Evolutionary conservation across 768 basidiomycete genomes (phyloP).

Genomic region (Rhodotorula diobovata): DNA sequence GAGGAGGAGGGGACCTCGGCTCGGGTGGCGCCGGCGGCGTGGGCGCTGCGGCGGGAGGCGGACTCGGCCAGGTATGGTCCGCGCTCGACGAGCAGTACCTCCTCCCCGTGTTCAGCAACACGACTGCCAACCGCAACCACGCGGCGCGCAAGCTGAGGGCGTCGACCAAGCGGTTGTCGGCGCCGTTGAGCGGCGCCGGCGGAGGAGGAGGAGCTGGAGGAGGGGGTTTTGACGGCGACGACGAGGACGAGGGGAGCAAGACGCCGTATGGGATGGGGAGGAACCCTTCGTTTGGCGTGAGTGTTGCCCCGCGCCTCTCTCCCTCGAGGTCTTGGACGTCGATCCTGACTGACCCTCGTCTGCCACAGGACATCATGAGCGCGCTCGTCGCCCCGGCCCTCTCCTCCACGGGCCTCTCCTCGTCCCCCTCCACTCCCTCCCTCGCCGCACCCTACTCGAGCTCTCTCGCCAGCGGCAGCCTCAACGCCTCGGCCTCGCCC

Average conservation of each 20-base stretch:
- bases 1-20: too few species aligned
- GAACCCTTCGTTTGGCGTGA: background rate
- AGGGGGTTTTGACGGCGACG: background rate
- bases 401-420: background rate
- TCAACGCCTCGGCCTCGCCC: too few species aligned
- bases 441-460: background rate
- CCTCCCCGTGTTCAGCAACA: constrained; percentile 51
- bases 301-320: background rate
- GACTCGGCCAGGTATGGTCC: constrained; percentile 92
- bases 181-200: background rate
- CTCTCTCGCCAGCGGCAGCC: too few species aligned
- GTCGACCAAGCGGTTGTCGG: background rate
- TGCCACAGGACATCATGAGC: constrained; percentile 26
- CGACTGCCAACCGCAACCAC: background rate
- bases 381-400: constrained; percentile 19
- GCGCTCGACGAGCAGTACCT: constrained; percentile 89
- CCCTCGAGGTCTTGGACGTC: background rate
- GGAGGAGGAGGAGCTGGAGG: too few species aligned
- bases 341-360: background rate
- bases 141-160: background rate
- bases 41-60: constrained; percentile 46
- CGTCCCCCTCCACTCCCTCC: background rate
- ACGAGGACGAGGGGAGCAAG: background rate
- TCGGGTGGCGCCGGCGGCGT: background rate
- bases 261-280: background rate